These are phyloP conservation scores for Saccharomycopsis javanensis DNA, from an alignment of 805 yeast species.

Conservation along the genomic window DNA sequence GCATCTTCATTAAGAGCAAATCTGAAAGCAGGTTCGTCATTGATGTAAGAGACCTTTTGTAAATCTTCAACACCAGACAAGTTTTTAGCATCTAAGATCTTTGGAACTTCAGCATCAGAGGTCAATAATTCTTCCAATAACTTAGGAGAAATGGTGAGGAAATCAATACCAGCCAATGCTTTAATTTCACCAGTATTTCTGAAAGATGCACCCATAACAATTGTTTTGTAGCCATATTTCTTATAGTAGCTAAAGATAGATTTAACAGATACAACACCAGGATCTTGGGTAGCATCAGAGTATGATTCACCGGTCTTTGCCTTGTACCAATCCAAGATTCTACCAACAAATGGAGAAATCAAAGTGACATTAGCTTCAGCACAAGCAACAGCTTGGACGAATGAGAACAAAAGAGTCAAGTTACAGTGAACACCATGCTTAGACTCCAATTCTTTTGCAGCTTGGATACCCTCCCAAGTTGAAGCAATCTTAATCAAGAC, in stretches of 20 bases:
- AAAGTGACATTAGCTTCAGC: constrained; percentile 96
- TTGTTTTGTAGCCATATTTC: constrained; percentile 91
- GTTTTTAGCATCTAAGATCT: constrained; percentile 58
- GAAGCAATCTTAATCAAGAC: constrained; percentile 94
- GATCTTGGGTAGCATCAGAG: constrained; percentile 64
- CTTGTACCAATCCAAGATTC: constrained; percentile 98
- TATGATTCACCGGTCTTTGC: constrained; percentile 84
- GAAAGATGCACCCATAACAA: constrained; percentile 99
- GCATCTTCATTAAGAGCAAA: constrained; percentile 88
- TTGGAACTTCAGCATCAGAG: constrained; percentile 73
- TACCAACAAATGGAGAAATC: constrained; percentile 98
- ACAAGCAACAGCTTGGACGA: constrained; percentile 96
- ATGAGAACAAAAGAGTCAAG: constrained; percentile 90
- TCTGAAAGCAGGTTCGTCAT: constrained; percentile 87
- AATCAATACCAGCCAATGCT: constrained; percentile 96
- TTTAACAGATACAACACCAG: constrained; percentile 92
- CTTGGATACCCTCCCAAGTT: constrained; percentile 99
- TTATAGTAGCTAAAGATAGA: constrained; percentile 93
- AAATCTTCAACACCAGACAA: constrained; percentile 46
- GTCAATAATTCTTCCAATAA: constrained; percentile 80
- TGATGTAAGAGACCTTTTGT: constrained; percentile 68
- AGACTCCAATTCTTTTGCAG: constrained; percentile 89
- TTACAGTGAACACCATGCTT: constrained; percentile 89
- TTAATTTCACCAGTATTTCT: constrained; percentile 93
- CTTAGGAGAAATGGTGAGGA: constrained; percentile 88